Evolutionary conservation across 257 asterid species (phyloP).

Genomic region (Primulina huaijiensis): DNA sequence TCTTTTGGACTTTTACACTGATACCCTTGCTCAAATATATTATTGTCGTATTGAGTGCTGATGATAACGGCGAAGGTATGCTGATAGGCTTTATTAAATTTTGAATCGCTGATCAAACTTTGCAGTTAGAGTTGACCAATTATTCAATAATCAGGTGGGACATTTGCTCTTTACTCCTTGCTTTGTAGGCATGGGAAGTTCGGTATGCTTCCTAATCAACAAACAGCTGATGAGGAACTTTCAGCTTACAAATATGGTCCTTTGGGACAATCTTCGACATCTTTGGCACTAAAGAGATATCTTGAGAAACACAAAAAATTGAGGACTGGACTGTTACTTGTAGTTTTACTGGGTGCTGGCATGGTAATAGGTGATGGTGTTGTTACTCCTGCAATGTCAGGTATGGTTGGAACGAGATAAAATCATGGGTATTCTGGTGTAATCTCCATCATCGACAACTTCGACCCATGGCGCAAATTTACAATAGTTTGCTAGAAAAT

Average conservation of each 20-base stretch:
- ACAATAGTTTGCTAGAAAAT: background rate
- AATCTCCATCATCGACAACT: slow-evolving; percentile 8
- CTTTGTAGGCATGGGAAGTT: slow-evolving; percentile 93
- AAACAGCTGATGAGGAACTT: slow-evolving; percentile 97
- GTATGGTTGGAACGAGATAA: slow-evolving; percentile 32
- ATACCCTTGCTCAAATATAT: slow-evolving; percentile 91
- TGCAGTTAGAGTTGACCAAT: slow-evolving; percentile 30
- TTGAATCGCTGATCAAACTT: slow-evolving; percentile 8
- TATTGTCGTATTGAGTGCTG: slow-evolving; percentile 61
- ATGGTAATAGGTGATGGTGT: slow-evolving; percentile 90
- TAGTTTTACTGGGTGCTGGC: slow-evolving; percentile 84
- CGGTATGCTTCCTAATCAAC: slow-evolving; percentile 95
- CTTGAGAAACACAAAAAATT: slow-evolving; percentile 77
- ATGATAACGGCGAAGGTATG: slow-evolving; percentile 89
- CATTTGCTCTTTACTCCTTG: slow-evolving; percentile 92
- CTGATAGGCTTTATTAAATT: too few species aligned
- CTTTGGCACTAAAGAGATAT: slow-evolving; percentile 60
- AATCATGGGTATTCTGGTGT: slow-evolving; percentile 14
- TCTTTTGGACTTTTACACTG: slow-evolving; percentile 92
- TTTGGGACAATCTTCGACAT: slow-evolving; percentile 49
- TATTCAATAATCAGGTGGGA: slow-evolving; percentile 64
- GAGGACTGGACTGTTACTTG: slow-evolving; percentile 67
- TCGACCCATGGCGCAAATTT: background rate
- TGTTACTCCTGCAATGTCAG: slow-evolving; percentile 78
- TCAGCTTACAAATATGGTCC: slow-evolving; percentile 79